Evolutionary conservation across 2,329 filamentous ascomycete genomes (phyloP), one percentile per base, ranked within the genome.

Genomic region (Knoxdaviesia capensis): DNA sequence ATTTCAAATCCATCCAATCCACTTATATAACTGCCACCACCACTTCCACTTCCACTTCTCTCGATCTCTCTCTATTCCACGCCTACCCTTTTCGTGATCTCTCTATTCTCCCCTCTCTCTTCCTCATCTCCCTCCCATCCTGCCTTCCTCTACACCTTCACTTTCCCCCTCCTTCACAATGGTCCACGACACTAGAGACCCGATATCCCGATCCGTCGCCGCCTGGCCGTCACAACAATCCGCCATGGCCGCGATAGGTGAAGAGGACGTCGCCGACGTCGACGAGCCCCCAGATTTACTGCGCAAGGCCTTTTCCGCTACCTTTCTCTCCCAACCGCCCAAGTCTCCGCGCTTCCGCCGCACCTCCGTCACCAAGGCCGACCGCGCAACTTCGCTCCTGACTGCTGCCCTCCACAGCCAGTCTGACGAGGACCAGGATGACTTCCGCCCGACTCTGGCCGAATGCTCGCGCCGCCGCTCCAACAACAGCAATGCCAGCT

Each of bases 361-460:
- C 20, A 44, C 42, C 20, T 33, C 38, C 2, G 34, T 44, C 34
- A 38, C 38, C 31, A 44, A 41, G 39, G 34, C 39, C 30, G 42
- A 44, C 9, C 20, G 31, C 4, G 29, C 44, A 7, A 29, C 41
- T 52, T 96, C 90, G 9, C 71, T 98, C 35, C 66, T 98, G 52
- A 96, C 90, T 29, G 79, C 77, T 54, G 88, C 87, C 34, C 72
- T 96, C 43, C 75, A 78, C 58, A 73, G 68, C 52, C 69, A 70
- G 40, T 72, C 76, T 1, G 75, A 80, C 56, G 63, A 77, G 49
- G 68, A 71, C 32, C 47, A 54, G 5, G 60, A 59, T 42, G 61
- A 58, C 38, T 50, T 53, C 38, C 56, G 57, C 33, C 57, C 61
- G 8, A 53, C 57, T 37, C 50, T 59, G 36, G 49, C 52, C n/a